These are phyloP conservation scores for Sporothrix humicola DNA, from an alignment of 2,329 filamentous ascomycete species.

Conservation along the genomic window DNA sequence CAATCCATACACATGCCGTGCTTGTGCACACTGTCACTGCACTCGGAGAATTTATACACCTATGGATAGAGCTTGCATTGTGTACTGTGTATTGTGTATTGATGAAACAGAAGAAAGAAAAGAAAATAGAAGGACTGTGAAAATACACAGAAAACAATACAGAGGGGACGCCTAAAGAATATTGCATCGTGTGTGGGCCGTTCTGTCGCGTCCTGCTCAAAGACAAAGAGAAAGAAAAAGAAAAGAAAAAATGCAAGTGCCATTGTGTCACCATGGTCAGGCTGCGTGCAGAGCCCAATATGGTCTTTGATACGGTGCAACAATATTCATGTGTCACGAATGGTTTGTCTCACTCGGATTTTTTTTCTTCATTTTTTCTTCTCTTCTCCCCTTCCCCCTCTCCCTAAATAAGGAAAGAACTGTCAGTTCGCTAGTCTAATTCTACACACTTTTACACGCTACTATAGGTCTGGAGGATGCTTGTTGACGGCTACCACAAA, in stretches of 20 bases:
- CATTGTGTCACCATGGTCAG: not conserved
- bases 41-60: not conserved
- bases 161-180: not conserved
- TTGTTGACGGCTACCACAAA: not conserved
- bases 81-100: too few relatives aligned
- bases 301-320: not conserved
- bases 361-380: not conserved
- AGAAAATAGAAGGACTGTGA: not conserved
- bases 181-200: not conserved
- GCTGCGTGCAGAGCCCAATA: constrained; percentile 15
- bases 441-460: not conserved
- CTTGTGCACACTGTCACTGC: not conserved
- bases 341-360: not conserved
- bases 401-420: too few relatives aligned
- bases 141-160: not conserved
- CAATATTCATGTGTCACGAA: not conserved
- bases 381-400: not conserved
- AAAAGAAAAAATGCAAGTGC: not conserved
- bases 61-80: not conserved
- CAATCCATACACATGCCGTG: not conserved
- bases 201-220: not conserved
- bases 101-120: not conserved
- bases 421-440: too few relatives aligned
- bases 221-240: not conserved
- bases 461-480: not conserved